These are phyloP conservation scores for Amaranthus cruentus DNA, from an alignment of 148 eudicot species.

Conservation along the genomic window DNA sequence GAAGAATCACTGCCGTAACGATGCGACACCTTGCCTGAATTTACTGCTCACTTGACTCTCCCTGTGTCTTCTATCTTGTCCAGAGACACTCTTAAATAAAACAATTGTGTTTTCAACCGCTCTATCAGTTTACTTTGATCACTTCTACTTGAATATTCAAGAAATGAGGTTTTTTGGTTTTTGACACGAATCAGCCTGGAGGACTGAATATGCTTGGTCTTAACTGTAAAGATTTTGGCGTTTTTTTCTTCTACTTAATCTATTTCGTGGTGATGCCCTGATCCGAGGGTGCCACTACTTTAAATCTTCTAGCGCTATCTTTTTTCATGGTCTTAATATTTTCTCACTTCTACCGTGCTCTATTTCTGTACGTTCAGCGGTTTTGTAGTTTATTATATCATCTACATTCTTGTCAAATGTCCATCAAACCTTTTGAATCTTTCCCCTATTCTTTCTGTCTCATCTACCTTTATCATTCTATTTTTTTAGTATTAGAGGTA, in stretches of 20 bases:
- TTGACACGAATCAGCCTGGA: not conserved
- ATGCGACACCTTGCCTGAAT: not conserved
- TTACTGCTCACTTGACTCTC: not conserved
- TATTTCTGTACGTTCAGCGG: not conserved
- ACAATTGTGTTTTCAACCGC: not conserved
- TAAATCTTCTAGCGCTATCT: not conserved
- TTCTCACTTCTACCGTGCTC: not conserved
- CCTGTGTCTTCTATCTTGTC: not conserved
- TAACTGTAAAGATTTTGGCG: not conserved
- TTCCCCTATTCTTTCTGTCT: not conserved
- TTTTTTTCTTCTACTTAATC: not conserved
- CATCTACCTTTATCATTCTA: not conserved
- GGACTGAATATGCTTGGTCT: not conserved
- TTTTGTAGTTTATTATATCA: not conserved
- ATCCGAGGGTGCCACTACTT: not conserved
- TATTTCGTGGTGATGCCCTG: not conserved
- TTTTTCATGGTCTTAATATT: not conserved
- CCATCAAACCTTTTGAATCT: not conserved
- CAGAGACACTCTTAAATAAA: not conserved
- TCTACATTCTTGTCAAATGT: not conserved
- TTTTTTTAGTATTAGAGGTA: not conserved
- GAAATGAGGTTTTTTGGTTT: not conserved
- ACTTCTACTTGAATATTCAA: not conserved
- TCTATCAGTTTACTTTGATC: not conserved
- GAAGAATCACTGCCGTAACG: not conserved